A percentile compares a stretch with the other conserved stretches of the same genome.
phyloP scores from a whole-genome alignment of 495 filamentous ascomycete genomes.

The Geoglossum glabrum region DNA sequence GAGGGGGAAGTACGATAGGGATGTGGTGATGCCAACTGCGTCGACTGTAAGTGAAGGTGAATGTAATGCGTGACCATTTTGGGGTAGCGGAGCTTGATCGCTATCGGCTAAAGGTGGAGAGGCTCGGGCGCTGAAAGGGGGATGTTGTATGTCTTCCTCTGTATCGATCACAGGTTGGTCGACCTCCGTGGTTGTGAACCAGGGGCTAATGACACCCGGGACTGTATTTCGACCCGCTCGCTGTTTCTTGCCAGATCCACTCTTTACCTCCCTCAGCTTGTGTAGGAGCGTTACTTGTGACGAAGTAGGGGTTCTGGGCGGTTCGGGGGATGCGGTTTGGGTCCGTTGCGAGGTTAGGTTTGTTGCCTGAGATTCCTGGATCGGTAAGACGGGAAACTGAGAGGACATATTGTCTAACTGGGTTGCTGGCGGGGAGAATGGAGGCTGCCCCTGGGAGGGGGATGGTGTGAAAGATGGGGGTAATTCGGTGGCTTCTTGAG shows the following conservation, averaged over 20 bases:
- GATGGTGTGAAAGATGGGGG: neutral
- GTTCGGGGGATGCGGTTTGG: neutral
- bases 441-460: neutral
- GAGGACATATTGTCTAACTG: neutral
- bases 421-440: neutral
- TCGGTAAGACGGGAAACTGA: neutral
- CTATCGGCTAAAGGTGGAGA: neutral
- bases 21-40: neutral
- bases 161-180: neutral
- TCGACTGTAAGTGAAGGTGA: neutral
- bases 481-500: neutral
- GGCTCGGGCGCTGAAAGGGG: neutral
- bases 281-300: neutral
- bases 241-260: neutral
- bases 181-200: neutral
- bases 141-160: neutral
- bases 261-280: neutral
- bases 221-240: neutral
- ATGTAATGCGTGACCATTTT: neutral
- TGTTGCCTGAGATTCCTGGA: neutral
- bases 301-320: neutral
- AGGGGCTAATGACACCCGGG: conserved; percentile 1
- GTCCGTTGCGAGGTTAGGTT: neutral
- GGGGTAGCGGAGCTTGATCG: neutral
- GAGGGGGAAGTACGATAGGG: conserved; percentile 35